phyloP scores from a whole-genome alignment of 2,329 filamentous ascomycete genomes.

The Venturiaceae sp. region DNA sequence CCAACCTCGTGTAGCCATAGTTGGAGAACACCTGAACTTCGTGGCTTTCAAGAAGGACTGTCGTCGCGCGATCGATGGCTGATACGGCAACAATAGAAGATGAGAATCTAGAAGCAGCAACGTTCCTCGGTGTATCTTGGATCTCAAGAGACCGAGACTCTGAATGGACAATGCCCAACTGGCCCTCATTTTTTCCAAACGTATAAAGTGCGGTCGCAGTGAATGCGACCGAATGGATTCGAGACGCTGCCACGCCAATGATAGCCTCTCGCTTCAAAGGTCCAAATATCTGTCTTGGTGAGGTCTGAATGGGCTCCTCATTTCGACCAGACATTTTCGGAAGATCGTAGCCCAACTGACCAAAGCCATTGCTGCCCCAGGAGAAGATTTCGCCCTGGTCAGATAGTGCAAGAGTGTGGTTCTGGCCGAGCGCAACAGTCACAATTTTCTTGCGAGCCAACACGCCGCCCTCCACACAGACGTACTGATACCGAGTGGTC shows the following conservation, averaged over 20 bases:
- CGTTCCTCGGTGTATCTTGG: constrained; percentile 74
- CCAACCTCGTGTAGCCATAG: constrained; percentile 87
- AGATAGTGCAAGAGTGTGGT: constrained; percentile 79
- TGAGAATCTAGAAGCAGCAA: constrained; percentile 74
- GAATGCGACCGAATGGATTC: constrained; percentile 84
- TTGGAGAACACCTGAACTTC: constrained; percentile 93
- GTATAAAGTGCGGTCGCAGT: constrained; percentile 76
- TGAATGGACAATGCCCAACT: constrained; percentile 88
- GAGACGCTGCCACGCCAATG: constrained; percentile 75
- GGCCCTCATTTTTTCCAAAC: constrained; percentile 91
- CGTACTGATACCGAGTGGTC: constrained; percentile 77
- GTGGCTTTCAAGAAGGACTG: constrained; percentile 73
- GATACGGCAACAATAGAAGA: constrained; percentile 67
- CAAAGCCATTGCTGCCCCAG: constrained; percentile 82
- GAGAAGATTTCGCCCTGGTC: constrained; percentile 86
- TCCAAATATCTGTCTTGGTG: constrained; percentile 84
- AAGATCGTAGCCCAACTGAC: constrained; percentile 76
- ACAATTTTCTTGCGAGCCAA: constrained; percentile 64
- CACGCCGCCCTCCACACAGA: constrained; percentile 66
- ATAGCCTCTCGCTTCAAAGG: constrained; percentile 79
- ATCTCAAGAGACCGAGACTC: constrained; percentile 83
- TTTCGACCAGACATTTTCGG: constrained; percentile 59
- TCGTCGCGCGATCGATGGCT: constrained; percentile 84
- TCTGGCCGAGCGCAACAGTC: constrained; percentile 78
- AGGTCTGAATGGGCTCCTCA: constrained; percentile 72